Conservation (phyloP, 1,284 basidiomycete species). For the Trametes hirsuta region DNA sequence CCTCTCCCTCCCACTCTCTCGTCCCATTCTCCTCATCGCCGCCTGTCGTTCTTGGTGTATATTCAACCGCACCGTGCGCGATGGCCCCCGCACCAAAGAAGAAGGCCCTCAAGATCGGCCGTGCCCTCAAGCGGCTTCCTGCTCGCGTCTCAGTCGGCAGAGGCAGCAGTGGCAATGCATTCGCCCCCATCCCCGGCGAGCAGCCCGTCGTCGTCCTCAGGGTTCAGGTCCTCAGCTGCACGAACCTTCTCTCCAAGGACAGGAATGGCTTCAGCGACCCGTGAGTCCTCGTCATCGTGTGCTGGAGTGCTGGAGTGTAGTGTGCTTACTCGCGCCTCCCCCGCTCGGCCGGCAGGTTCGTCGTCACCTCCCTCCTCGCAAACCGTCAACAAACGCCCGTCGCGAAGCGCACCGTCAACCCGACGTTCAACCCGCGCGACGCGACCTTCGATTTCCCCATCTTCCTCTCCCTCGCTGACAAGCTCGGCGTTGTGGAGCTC, state of each 20-base stretch:
- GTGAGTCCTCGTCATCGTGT: slow-evolving; percentile 46
- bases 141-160: slow-evolving; percentile 46
- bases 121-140: slow-evolving; percentile 49
- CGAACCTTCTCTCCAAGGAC: slow-evolving; percentile 62
- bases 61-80: no score
- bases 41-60: not conserved
- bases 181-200: slow-evolving; percentile 63
- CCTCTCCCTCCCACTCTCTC: not conserved
- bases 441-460: slow-evolving; percentile 89
- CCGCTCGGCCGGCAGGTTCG: slow-evolving; percentile 56
- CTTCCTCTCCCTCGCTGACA: slow-evolving; percentile 73
- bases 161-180: slow-evolving; percentile 40
- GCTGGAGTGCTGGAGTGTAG: slow-evolving; percentile 1
- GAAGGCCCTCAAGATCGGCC: slow-evolving; percentile 50
- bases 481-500: slow-evolving; percentile 79
- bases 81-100: slow-evolving; percentile 31
- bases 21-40: not conserved
- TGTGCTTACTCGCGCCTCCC: not conserved
- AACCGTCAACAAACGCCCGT: slow-evolving; percentile 79
- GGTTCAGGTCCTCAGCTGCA: slow-evolving; percentile 69
- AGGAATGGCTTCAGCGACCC: slow-evolving; percentile 73
- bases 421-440: slow-evolving; percentile 69
- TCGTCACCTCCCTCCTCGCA: slow-evolving; percentile 69
- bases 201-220: slow-evolving; percentile 64
- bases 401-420: slow-evolving; percentile 80